Percentiles rank a stretch among this genome's conserved stretches.
Evolutionary conservation across 805 yeast genomes (phyloP).

Genomic region (Candida insectalens): DNA sequence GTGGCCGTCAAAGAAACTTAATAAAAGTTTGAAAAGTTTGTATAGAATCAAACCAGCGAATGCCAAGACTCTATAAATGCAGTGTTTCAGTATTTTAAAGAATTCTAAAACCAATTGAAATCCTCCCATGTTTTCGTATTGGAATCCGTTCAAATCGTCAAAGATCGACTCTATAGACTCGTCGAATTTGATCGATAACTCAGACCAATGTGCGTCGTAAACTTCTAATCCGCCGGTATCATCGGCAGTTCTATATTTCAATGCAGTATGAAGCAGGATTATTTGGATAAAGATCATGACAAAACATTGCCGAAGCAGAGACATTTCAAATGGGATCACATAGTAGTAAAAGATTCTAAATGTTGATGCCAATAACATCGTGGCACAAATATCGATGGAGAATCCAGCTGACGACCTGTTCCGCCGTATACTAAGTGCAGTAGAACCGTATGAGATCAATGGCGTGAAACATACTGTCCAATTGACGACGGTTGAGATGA

Average conservation of each 20-base stretch:
- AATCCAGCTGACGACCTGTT: conserved; percentile 77
- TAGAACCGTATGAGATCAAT: conserved; percentile 76
- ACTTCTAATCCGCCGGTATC: conserved; percentile 29
- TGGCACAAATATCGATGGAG: conserved; percentile 86
- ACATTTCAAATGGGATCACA: conserved; percentile 72
- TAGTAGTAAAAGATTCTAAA: conserved; percentile 69
- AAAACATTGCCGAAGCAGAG: conserved; percentile 67
- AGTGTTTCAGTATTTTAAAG: conserved; percentile 7
- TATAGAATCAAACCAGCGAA: conserved; percentile 7
- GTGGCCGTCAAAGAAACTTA: conserved; percentile 62
- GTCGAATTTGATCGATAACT: conserved; percentile 20
- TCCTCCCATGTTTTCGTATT: not conserved
- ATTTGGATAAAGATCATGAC: conserved; percentile 81
- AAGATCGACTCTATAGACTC: not conserved
- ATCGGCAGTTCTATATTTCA: conserved; percentile 40
- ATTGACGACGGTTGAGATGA: conserved; percentile 38
- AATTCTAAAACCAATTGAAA: too few species aligned
- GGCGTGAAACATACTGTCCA: conserved; percentile 74
- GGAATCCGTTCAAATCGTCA: not conserved
- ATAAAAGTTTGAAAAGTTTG: conserved; percentile 25
- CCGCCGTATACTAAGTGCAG: conserved; percentile 58
- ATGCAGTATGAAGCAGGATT: conserved; percentile 51
- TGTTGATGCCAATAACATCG: conserved; percentile 73
- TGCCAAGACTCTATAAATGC: conserved; percentile 6
- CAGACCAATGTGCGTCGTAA: conserved; percentile 18